Evolutionary conservation across 179 eudicot species (phyloP).

Genomic region (Spergularia azorica): DNA sequence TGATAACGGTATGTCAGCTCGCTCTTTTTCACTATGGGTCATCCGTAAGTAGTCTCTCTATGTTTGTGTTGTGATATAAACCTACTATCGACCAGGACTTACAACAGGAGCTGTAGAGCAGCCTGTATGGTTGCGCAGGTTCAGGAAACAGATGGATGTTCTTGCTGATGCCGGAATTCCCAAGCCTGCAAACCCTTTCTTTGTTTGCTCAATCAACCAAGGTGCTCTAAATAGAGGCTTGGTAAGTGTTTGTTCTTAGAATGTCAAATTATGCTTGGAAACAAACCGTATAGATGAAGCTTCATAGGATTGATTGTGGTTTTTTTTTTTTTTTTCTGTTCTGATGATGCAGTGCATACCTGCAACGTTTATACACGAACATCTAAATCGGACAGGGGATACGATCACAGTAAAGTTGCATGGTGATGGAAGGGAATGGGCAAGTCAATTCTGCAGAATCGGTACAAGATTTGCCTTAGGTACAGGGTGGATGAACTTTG

Average conservation of each 20-base stretch:
- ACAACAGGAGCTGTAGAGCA: neutral
- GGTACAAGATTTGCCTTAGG: neutral
- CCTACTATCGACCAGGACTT: neutral
- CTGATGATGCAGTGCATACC: constrained; percentile 19
- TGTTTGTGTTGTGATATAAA: neutral
- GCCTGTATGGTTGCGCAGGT: constrained; percentile 7
- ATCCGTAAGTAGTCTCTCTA: neutral
- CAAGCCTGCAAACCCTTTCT: constrained; percentile 31
- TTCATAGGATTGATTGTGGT: no score
- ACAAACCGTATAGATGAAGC: neutral
- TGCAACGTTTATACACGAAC: constrained; percentile 4
- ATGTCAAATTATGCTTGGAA: neutral
- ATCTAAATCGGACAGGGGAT: neutral
- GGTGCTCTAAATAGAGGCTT: neutral
- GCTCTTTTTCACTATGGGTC: no score
- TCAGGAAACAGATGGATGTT: neutral
- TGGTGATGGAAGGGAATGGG: constrained; percentile 18
- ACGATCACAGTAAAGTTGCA: neutral
- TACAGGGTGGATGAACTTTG: constrained; percentile 20
- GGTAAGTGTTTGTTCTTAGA: constrained; percentile 21
- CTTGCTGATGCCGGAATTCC: constrained; percentile 8
- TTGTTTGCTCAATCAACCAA: constrained; percentile 7
- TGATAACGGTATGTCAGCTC: no score
- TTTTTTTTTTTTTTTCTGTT: no score
- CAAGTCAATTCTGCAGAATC: neutral